These are phyloP conservation scores for Tuctoria greenei DNA, from an alignment of 176 grass and related monocot genomes.

Conservation along the genomic window DNA sequence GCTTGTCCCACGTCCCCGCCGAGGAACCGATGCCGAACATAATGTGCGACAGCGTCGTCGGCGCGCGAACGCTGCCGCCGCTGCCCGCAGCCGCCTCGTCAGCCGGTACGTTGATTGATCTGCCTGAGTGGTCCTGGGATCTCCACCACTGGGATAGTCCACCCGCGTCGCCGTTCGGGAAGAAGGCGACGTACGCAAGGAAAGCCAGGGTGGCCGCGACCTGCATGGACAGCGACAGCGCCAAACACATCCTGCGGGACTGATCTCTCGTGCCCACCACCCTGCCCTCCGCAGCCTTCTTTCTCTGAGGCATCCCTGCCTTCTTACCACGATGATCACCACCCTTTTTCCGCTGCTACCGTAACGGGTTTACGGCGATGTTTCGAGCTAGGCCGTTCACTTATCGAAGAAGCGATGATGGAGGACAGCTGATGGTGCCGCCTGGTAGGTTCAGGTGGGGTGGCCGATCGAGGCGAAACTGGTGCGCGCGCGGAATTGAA, in stretches of 20 bases:
- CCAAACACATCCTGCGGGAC: constrained; percentile 44
- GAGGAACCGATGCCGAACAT: constrained; percentile 85
- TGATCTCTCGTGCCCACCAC: constrained; percentile 2
- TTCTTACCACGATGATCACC: constrained; percentile 28
- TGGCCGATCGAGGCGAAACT: neutral
- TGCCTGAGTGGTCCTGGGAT: constrained; percentile 17
- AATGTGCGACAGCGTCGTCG: constrained; percentile 71
- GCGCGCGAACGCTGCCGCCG: neutral
- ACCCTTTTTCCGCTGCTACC: neutral
- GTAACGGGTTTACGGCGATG: constrained; percentile 27
- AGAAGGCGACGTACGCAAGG: constrained; percentile 56
- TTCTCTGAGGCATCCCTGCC: constrained; percentile 33
- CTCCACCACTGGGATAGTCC: constrained; percentile 42
- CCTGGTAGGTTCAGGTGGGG: neutral
- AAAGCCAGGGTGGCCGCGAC: constrained; percentile 56
- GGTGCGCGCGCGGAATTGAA: neutral
- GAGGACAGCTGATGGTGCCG: neutral
- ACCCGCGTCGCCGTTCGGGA: constrained; percentile 34
- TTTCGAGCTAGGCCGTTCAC: neutral
- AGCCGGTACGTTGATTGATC: neutral
- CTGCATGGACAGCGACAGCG: constrained; percentile 47
- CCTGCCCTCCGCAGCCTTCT: constrained; percentile 35
- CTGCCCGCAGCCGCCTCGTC: neutral
- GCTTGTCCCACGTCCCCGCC: constrained; percentile 55
- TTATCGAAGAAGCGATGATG: constrained; percentile 9